Conservation (phyloP, 345 rosid species). For the Eucalyptus marginata region DNA sequence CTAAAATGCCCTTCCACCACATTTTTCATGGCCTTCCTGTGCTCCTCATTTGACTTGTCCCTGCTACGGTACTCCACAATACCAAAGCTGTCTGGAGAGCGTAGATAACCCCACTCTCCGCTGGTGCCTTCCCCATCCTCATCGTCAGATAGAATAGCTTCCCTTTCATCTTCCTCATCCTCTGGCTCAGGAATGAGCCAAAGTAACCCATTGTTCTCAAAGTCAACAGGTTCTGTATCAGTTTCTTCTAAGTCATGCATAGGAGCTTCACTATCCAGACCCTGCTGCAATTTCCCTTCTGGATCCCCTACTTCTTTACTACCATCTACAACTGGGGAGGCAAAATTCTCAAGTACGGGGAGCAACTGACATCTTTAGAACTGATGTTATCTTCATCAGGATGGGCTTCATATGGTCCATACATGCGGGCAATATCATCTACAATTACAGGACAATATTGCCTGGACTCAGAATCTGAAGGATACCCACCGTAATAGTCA, state of each 20-base stretch:
- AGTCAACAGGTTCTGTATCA: constrained; percentile 66
- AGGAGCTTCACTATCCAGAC: constrained; percentile 38
- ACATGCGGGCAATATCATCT: constrained; percentile 25
- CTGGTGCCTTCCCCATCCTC: constrained; percentile 58
- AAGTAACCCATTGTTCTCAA: constrained; percentile 71
- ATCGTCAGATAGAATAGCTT: constrained; percentile 62
- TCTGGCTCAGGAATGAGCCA: constrained; percentile 96
- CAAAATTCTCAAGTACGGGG: constrained; percentile 31
- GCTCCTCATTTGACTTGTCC: constrained; percentile 67
- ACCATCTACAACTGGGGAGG: constrained; percentile 20
- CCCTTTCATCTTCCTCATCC: constrained; percentile 91
- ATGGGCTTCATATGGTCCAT: constrained; percentile 36
- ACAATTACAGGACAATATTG: constrained; percentile 30
- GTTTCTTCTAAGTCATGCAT: constrained; percentile 30
- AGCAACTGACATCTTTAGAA: constrained; percentile 19
- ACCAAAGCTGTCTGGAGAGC: constrained; percentile 58
- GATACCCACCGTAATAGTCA: constrained; percentile 50
- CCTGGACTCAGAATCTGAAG: constrained; percentile 42
- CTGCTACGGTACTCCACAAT: constrained; percentile 57
- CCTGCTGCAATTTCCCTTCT: constrained; percentile 17
- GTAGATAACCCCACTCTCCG: constrained; percentile 80
- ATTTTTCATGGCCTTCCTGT: constrained; percentile 74
- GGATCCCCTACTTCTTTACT: constrained; percentile 12
- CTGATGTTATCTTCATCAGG: constrained; percentile 31
- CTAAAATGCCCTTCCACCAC: constrained; percentile 95